Evolutionary conservation across 139 green algal species (phyloP), one percentile per base, ranked within the genome.

Genomic region (Chlorella sp.): DNA sequence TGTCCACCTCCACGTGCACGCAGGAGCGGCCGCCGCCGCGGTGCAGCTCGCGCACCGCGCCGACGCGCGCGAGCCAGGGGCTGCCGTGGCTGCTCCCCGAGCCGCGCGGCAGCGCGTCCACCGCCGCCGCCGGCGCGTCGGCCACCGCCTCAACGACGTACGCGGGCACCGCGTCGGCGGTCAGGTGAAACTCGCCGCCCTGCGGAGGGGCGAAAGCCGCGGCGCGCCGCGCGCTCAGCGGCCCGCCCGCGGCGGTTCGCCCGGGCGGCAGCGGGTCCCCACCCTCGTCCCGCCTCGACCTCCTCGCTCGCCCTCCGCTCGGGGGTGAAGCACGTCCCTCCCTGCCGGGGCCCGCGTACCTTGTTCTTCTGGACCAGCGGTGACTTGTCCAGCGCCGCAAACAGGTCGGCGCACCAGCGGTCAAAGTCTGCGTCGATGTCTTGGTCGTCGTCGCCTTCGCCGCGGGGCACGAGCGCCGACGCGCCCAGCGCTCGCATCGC

Each of bases 381-480:
- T 4, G 64, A 76, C 11, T 31, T 46, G 41, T 94, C 86, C 71
- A 98, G 83, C 0, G 83, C 83, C 0, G 74, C 63, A 41, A 89
- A 84, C 29, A 97, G 81, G 35, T 91, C 79, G 0, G 76, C 80
- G 14, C 70, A 85, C 93, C 94, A 99, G 19, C 82, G 85, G n/a
- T 95, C 92, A 82, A 98, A 98, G 82, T 99, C 95, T 41, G 92
- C 94, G 76, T 98, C 92, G 27, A 98, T 96, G 78, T 92, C 86
- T 12, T 87, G 87, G 76, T 98, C 95, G 70, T 99, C 95, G 74
- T 99, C 95, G 11, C 95, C 95, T 58, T 95, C 85, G 3, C 93
- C 93, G 1, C 88, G 74, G 3, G 73, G 67, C 27, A 91, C 69
- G 9, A 99, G 45, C 5, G 86, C 61, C 3, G 67, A 81, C 3